Percentiles rank a stretch among this genome's conserved stretches.
phyloP scores from a whole-genome alignment of 2,329 filamentous ascomycete species.

The Reticulascus tulasneorum region DNA sequence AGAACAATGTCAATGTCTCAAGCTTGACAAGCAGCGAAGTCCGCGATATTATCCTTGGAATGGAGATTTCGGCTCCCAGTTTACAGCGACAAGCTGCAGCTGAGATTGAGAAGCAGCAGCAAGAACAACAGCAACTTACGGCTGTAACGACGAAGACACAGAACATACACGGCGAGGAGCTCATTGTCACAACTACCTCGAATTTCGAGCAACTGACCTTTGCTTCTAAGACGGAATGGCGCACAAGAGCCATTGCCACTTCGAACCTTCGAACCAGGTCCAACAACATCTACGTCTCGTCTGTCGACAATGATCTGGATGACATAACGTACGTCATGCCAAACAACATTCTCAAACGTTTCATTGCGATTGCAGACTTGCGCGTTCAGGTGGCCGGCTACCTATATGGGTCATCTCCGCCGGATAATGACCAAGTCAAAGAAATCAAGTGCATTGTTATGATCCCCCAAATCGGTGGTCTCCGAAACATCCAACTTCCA shows the following conservation, averaged over 20 bases:
- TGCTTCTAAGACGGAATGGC: constrained; percentile 98
- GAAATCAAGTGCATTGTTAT: constrained; percentile 96
- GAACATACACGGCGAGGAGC: constrained; percentile 94
- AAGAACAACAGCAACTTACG: constrained; percentile 93
- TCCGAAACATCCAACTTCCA: constrained; percentile 86
- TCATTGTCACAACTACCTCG: constrained; percentile 96
- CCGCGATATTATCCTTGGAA: constrained; percentile 95
- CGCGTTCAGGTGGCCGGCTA: constrained; percentile 96
- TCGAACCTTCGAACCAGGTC: constrained; percentile 89
- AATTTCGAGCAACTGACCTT: constrained; percentile 98
- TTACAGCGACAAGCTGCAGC: constrained; percentile 98
- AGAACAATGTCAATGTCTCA: constrained; percentile 99
- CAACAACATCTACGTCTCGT: constrained; percentile 98
- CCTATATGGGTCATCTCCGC: constrained; percentile 86
- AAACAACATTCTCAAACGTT: constrained; percentile 96
- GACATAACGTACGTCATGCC: constrained; percentile 97
- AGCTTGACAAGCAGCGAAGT: constrained; percentile 96
- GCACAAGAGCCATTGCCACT: constrained; percentile 91
- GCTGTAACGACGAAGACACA: constrained; percentile 98
- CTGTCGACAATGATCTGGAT: constrained; percentile 86
- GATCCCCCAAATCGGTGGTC: constrained; percentile 92
- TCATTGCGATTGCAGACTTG: constrained; percentile 95
- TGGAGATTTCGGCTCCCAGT: constrained; percentile 98
- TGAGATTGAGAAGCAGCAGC: constrained; percentile 97
- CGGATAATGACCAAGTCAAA: constrained; percentile 95